Base-by-base conservation (phyloP, 106 monocot species). In the Platanthera zijinensis region DNA sequence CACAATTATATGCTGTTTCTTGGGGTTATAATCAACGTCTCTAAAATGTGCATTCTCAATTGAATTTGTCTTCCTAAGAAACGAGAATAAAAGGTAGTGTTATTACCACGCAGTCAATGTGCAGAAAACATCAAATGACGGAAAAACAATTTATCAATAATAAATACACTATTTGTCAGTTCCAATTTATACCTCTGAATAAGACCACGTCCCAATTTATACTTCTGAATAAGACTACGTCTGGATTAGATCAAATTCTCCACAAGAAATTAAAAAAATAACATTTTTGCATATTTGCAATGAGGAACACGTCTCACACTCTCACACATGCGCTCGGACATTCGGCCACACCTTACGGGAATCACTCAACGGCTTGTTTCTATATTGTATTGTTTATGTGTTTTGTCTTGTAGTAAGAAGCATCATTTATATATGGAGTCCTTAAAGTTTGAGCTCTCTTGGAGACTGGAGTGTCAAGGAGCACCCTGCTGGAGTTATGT, bases 21-120 rank as follows among this genome's bases (percentile, higher is more conserved):
- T 94, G 47, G 94, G 97, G 83, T 97, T 93, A 84, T 97, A 97
- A 80, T 97, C 91, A 48, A 89, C 81, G 85, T 97, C 93, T 78
- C 93, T 87, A 78, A 93, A 80, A 89, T 91, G 90, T 6, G 85
- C 76, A 70, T 88, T 91, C 66, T 92, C 97, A 79, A 97, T 90
- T 51, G 91, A 82, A 81, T 69, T 91, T 77, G 89, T 74, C 62
- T 86, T 97, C 93, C 96, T 97, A 79, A 21, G 57, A 13, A 71
- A 10, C 1, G 4, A 52, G 50, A 21, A 52, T 22, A 52, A 57
- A 57, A 28, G 13, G 30, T 74, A 22, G 15, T 52, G 52, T 66
- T 66, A 30, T 13, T 32, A 66, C 30, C 66, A 66, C 11, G 30
- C 2, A 66, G 11, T 10, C 11, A 66, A 66, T 66, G 28, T 10